phyloP scores from a whole-genome alignment of 179 eudicot species.

The Patellifolia procumbens region DNA sequence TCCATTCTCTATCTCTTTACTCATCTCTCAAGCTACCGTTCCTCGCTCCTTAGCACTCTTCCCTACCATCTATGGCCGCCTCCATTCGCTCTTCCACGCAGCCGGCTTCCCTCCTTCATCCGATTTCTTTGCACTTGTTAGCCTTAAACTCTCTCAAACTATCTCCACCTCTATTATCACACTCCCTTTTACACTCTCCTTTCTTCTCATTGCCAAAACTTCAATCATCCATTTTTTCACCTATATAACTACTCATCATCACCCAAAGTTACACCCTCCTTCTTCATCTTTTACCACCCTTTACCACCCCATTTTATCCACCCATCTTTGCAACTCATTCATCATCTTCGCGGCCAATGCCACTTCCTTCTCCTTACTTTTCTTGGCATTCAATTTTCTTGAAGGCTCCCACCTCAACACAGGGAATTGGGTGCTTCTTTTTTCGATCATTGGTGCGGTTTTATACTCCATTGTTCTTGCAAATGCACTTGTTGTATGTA shows the following conservation, averaged over 20 bases:
- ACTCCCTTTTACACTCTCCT: constrained; percentile 65
- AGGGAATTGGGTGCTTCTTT: constrained; percentile 33
- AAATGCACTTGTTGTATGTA: constrained; percentile 55
- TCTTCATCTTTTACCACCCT: constrained; percentile 24
- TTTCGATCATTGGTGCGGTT: constrained; percentile 45
- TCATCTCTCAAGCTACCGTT: constrained; percentile 48
- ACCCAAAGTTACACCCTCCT: constrained; percentile 9
- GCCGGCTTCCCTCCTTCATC: constrained; percentile 49
- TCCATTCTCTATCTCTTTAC: constrained; percentile 53
- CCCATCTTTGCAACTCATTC: constrained; percentile 61
- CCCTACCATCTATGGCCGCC: constrained; percentile 39
- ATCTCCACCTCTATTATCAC: constrained; percentile 46
- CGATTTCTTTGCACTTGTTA: constrained; percentile 42
- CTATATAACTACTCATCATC: background rate
- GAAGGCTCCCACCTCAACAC: constrained; percentile 38
- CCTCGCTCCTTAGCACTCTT: constrained; percentile 34
- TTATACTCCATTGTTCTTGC: constrained; percentile 67
- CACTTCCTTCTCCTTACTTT: constrained; percentile 46
- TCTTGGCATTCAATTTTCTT: constrained; percentile 41
- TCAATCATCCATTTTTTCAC: constrained; percentile 40
- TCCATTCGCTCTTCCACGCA: constrained; percentile 34
- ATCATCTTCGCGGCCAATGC: constrained; percentile 64
- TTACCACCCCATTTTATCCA: constrained; percentile 44
- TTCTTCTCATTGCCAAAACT: constrained; percentile 70
- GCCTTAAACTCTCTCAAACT: constrained; percentile 72